Evolutionary conservation across 2,329 filamentous ascomycete genomes (phyloP), one percentile per base, ranked within the genome.

Genomic region (Ceratocystis destructans): DNA sequence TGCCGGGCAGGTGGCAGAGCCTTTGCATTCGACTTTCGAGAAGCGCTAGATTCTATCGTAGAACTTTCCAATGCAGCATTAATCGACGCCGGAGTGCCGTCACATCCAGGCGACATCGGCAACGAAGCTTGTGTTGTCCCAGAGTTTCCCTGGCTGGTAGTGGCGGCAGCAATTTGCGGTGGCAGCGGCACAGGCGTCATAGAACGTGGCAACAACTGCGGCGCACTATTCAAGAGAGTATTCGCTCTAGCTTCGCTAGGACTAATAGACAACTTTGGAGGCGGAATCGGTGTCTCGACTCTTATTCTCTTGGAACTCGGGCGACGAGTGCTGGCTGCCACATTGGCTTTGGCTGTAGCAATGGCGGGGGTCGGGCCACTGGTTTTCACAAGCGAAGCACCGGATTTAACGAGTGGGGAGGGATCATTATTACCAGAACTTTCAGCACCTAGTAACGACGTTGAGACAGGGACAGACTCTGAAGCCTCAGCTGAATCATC

Each of bases 221-320:
- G 10, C 22, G 46, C 33, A 41, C 8, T 41, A 15, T n/a, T 41
- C 7, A 25, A 45, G 25, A 33, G 15, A 72, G 15, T 73, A 71
- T 44, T 15, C 37, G 12, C 72, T 72, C 68, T 76, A 6, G 65
- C 61, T 37, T 71, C 69, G 2, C 68, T 64, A 22, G 41, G 44
- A 46, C 61, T 67, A 22, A 62, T 44, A 33, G 71, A 73, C 44
- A 77, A 76, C 31, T 76, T 74, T 15, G 77, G 77, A 53, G 78
- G 78, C 62, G 79, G 81, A 37, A 83, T 77, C 10, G 82, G 82
- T 15, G 82, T 84, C 72, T 84, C 82, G 28, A 79, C 83, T 72
- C 83, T 84, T 69, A 75, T 79, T 44, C 81, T 78, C 71, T 84
- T 84, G 20, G 59, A 62, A 22, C 41, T n/a, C 44, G 31, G 15